Evolutionary conservation across 148 eudicot species (phyloP), one percentile per base, ranked within the genome.

Genomic region (Simmondsia chinensis): DNA sequence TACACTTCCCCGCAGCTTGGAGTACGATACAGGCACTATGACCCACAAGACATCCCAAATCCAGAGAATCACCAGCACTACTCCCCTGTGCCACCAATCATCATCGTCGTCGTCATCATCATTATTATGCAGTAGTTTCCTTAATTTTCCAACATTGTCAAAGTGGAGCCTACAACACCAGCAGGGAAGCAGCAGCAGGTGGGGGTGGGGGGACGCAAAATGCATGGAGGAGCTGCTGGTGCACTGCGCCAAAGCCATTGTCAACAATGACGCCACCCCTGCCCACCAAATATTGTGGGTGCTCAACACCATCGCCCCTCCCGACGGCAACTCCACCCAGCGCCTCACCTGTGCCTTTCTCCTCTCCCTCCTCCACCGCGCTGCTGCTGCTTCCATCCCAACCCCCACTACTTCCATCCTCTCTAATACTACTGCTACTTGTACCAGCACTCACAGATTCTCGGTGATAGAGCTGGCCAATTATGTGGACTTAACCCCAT

Each of bases 261-360:
- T 76, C 9, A 67, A 52, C 54, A 82, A 76, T 48, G 97, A 91
- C 54, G 71, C 91, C 0, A 91, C 97, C 4, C 63, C 83, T 1
- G 70, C 94, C 0, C 97, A 91, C 9, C 97, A 91, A 44, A 82
- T 85, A 48, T 34, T 91, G 4, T 91, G 97, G 95, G 97, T 91
- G 22, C 79, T 91, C 1, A 82, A 84, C 66, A 91, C 85, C 75
- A 74, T 82, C 7, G 85, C 95, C 12, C 73, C 66, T 0, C 70
- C 93, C 0, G 88, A 85, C 40, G 93, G 88, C 2, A 83, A 82
- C 69, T 79, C 97, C 0, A 85, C 64, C 25, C 93, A 85, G 24
- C 83, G 95, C 10, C 83, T 91, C 19, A 63, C 93, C 2, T 71
- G 78, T 35, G 94, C 80, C 9, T 89, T 84, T 60, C 82, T 89